phyloP scores from a whole-genome alignment of 352 stramenopile genomes.

The Thraustochytrium striatum region DNA sequence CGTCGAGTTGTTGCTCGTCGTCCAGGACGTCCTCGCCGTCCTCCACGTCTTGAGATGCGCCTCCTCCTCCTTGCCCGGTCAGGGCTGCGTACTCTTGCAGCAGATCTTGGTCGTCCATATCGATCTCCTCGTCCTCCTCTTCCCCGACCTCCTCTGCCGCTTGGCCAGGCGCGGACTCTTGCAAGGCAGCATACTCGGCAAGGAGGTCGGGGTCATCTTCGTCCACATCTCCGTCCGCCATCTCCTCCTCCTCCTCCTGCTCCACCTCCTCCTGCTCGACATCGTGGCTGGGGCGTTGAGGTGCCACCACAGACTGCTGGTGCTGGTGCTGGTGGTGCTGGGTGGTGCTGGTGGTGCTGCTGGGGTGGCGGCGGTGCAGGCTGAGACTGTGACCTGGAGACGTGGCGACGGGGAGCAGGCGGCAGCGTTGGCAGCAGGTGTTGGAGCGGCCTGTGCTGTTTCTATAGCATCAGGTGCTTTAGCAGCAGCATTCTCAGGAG shows the following conservation, averaged over 20 bases:
- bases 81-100: no score
- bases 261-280: not conserved
- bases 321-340: no score
- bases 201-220: not conserved
- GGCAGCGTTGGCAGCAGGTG: not conserved
- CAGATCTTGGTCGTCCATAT: not conserved
- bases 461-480: not conserved
- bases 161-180: not conserved
- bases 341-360: not conserved
- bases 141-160: not conserved
- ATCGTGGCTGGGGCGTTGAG: not conserved
- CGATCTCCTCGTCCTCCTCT: not conserved
- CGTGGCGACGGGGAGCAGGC: not conserved
- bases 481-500: not conserved
- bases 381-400: not conserved
- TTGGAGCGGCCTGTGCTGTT: not conserved
- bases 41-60: not conserved
- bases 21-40: not conserved
- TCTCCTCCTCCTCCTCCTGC: not conserved
- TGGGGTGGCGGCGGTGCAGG: not conserved
- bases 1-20: conserved; percentile 29
- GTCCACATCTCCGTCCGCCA: not conserved
- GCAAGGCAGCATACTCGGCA: not conserved
- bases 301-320: not conserved
- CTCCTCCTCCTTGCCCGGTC: not conserved